A percentile compares a stretch with the other conserved stretches of the same genome.
Evolutionary conservation across 805 yeast species (phyloP).

Genomic region (Isabelozyma gotoi): DNA sequence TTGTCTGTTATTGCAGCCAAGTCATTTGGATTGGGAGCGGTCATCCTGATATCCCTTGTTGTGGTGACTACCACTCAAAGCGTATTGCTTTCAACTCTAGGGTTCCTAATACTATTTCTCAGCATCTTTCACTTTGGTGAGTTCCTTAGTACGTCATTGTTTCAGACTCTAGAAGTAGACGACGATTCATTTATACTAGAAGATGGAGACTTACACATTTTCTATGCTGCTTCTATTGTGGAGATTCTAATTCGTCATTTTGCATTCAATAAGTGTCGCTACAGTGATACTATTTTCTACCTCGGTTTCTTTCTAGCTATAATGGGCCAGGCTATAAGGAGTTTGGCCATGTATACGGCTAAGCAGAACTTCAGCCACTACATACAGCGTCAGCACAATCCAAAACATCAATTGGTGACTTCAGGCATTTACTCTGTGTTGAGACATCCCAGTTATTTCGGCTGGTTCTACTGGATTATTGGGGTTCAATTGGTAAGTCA

Average conservation of each 20-base stretch:
- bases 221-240: constrained; percentile 15
- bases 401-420: constrained; percentile 68
- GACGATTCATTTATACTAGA: constrained; percentile 51
- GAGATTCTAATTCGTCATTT: constrained; percentile 11
- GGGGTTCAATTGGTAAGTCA: constrained; percentile 75
- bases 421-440: constrained; percentile 63
- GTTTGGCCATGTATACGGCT: constrained; percentile 85
- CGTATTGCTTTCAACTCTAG: background rate
- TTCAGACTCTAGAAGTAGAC: constrained; percentile 63
- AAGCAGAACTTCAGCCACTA: constrained; percentile 83
- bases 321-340: constrained; percentile 67
- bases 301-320: constrained; percentile 51
- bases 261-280: background rate
- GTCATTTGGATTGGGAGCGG: constrained; percentile 30
- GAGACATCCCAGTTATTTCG: constrained; percentile 91
- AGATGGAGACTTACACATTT: constrained; percentile 29
- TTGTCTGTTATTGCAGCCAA: constrained; percentile 30
- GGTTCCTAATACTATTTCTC: constrained; percentile 51
- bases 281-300: background rate
- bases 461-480: constrained; percentile 91
- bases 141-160: constrained; percentile 75
- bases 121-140: constrained; percentile 78
- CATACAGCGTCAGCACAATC: constrained; percentile 52
- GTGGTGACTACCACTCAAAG: background rate
- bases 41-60: constrained; percentile 1